These are phyloP conservation scores for Cunninghamia lanceolata DNA, from an alignment of 75 land plant species.

Conservation along the genomic window DNA sequence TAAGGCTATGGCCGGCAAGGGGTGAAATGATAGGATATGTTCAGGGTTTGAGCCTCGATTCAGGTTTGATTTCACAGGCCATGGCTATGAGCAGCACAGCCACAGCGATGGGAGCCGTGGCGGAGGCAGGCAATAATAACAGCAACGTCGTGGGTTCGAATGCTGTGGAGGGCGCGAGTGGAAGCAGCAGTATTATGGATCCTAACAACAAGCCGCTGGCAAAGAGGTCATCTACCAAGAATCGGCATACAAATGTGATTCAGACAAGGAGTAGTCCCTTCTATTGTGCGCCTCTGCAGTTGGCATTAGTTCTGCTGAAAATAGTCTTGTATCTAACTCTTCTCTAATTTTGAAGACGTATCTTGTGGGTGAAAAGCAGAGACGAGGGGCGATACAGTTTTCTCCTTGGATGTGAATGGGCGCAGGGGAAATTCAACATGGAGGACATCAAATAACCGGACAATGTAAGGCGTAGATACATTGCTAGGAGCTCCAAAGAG, in stretches of 20 bases:
- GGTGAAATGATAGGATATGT: constrained; percentile 7
- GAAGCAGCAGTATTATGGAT: background rate
- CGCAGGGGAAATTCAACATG: too few species aligned
- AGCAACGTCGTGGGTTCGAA: background rate
- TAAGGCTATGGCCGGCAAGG: background rate
- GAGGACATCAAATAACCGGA: too few species aligned
- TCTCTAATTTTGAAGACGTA: too few species aligned
- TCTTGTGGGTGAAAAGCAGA: too few species aligned
- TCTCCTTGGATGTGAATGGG: too few species aligned
- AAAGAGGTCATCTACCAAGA: constrained; percentile 58
- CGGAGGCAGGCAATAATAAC: background rate
- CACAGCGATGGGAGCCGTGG: background rate
- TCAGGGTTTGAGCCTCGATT: constrained; percentile 5
- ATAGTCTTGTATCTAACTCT: too few species aligned
- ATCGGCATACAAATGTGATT: constrained; percentile 90
- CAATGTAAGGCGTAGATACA: too few species aligned
- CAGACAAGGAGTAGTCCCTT: too few species aligned
- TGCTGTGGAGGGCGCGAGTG: background rate
- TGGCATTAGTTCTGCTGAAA: too few species aligned
- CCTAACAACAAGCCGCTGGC: constrained; percentile 53
- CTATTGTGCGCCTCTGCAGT: too few species aligned
- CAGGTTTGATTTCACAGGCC: background rate
- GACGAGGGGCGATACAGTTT: too few species aligned
- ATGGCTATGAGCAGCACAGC: background rate
- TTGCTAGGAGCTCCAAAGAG: too few species aligned